A percentile compares a stretch with the other conserved stretches of the same genome.
These are phyloP conservation scores for Cerioporus squamosus DNA, from an alignment of 1,284 basidiomycete genomes.

Conservation along the genomic window DNA sequence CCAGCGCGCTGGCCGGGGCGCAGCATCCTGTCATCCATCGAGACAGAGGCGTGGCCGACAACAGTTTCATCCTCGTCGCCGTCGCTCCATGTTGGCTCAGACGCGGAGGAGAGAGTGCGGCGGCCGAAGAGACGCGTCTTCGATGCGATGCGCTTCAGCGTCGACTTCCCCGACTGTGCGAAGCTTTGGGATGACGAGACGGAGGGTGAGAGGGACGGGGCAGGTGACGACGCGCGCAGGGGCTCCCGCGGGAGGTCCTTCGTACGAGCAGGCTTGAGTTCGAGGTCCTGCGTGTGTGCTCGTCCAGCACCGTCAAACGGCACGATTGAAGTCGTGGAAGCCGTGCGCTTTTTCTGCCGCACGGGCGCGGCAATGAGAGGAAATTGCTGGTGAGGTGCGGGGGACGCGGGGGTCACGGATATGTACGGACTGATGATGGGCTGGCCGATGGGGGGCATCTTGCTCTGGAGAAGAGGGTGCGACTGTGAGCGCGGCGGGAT, in stretches of 20 bases:
- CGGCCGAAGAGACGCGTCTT: constrained; percentile 22
- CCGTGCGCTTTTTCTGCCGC: constrained; percentile 3
- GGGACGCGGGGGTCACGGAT: constrained; percentile 21
- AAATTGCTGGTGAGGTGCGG: constrained; percentile 6
- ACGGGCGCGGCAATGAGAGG: neutral
- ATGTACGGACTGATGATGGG: constrained; percentile 24
- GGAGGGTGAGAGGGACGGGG: constrained; percentile 18
- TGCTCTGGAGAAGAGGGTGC: constrained; percentile 1
- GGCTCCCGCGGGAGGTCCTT: neutral
- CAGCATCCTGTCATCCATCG: constrained; percentile 11
- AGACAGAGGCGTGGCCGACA: constrained; percentile 11
- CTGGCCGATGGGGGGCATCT: constrained; percentile 10
- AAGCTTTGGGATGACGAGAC: constrained; percentile 8
- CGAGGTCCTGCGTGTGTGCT: neutral
- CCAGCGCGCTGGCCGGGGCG: constrained; percentile 9
- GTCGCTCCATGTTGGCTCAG: constrained; percentile 9
- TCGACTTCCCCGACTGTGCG: constrained; percentile 3
- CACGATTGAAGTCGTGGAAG: constrained; percentile 18
- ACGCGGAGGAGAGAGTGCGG: constrained; percentile 17
- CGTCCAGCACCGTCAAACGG: neutral
- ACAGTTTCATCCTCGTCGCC: constrained; percentile 15
- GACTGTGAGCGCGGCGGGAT: constrained; percentile 15
- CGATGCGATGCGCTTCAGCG: constrained; percentile 20
- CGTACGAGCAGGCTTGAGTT: neutral
- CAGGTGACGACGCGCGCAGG: constrained; percentile 14